Base-by-base conservation (phyloP, 768 basidiomycete genomes). In the Punctularia strigosozonata region DNA sequence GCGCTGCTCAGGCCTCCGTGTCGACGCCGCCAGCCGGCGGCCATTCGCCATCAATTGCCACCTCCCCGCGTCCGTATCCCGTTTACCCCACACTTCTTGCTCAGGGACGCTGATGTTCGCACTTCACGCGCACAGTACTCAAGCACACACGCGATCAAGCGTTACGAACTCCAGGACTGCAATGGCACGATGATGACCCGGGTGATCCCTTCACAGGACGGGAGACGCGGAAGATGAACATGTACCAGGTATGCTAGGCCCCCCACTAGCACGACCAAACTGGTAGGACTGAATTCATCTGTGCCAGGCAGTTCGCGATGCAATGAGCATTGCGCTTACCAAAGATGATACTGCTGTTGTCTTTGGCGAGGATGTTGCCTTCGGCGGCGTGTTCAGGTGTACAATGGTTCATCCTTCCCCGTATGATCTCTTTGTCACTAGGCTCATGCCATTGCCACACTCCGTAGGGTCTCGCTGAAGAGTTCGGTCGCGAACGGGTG, bases 171-270 rank as follows among this genome's bases (percentile, higher is more conserved):
- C 77, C 80, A 2, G 85, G 77, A 6, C 55, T 91, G 35, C 51
- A 47, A n/a, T 91, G 84, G 81, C 54, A 63, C 8, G 81, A 86
- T 41, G 77, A 76, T 25, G 74, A 73, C 37, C 57, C 61, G 14
- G 60, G 56, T 5, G 60, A 61, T 25, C 66, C 75, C 26, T 61
- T 80, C 12, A 84, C 75, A 15, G 86, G 85, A 13, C 72, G 85
- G 37, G 84, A 89, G 59, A 92, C 88, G 17, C 75, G 88, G 47
- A 90, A 91, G 64, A 94, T 94, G 89, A 97, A 97, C 54, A 65
- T 81, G 47, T 95, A 90, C 58, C 91, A 95, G n/a, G n/a, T n/a
- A n/a, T n/a, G n/a, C n/a, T n/a, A n/a, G n/a, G n/a, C n/a, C n/a
- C n/a, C n/a, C n/a, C n/a, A n/a, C n/a, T n/a, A n/a, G n/a, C n/a